Conservation (phyloP, 2,329 filamentous ascomycete genomes). For the Fusarium sambucinum region DNA sequence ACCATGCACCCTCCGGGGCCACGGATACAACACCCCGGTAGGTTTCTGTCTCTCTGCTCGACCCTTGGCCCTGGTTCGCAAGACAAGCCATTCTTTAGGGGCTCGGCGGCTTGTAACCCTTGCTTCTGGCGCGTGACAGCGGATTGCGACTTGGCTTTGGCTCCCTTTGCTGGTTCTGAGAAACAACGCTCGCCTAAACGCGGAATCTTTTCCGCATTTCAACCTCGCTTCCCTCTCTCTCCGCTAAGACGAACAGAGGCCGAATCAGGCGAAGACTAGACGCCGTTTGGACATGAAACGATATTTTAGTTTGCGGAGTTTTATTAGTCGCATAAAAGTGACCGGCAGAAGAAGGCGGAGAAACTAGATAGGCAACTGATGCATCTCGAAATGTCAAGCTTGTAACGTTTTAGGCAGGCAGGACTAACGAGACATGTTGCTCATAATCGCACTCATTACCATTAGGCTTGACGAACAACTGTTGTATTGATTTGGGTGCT, state of each 20-base stretch:
- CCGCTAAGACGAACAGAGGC: conserved; percentile 19
- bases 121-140: conserved; percentile 46
- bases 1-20: conserved; percentile 12
- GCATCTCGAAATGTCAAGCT: background rate
- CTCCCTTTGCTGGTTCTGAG: conserved; percentile 20
- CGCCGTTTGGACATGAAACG: conserved; percentile 36
- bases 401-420: background rate
- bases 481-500: too few relatives aligned
- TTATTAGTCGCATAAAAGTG: conserved; percentile 10
- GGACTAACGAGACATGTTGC: background rate
- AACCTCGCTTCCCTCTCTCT: conserved; percentile 1
- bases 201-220: conserved; percentile 41
- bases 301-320: conserved; percentile 12
- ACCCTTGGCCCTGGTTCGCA: conserved; percentile 20
- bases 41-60: conserved; percentile 12
- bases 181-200: conserved; percentile 45
- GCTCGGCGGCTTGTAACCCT: conserved; percentile 29
- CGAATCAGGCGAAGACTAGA: conserved; percentile 7
- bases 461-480: background rate
- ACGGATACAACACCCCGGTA: conserved; percentile 23
- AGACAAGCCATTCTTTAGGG: conserved; percentile 27
- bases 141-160: conserved; percentile 20
- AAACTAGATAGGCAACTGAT: background rate
- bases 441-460: background rate
- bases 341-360: conserved; percentile 8